Evolutionary conservation across 2,329 filamentous ascomycete genomes (phyloP), one percentile per base, ranked within the genome.

Genomic region (Aspergillus sojae): DNA sequence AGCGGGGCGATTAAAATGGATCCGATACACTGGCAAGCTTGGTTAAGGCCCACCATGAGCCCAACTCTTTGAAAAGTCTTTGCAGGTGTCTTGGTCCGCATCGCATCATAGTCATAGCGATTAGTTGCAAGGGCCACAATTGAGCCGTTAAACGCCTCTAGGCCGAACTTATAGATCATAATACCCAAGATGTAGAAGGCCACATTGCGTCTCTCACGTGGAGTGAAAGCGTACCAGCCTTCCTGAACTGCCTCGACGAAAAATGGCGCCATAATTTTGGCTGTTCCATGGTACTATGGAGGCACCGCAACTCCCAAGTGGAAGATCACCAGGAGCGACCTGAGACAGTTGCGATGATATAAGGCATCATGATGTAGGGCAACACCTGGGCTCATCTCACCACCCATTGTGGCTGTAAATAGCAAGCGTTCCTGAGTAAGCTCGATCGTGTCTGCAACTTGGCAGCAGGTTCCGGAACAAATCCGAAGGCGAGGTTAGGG

Each of bases 1-100:
- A 67, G 45, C 10, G 65, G 65, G 30, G 65, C 63, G 28, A 67
- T 65, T 34, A 67, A 43, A n/a, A 65, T 67, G 19, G 65, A 65
- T 12, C 65, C 65, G 45, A 67, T 61, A 46, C 65, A 65, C 41
- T 67, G 65, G 48, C 61, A 65, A 19, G 63, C 63, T 41, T 65
- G 65, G 28, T 67, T 67, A 1, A 67, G 60, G 39, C 65, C 63
- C 19, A 63, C 63, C 65, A 67, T 63, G 9, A 67, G 61, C n/a
- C 65, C 65, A 32, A 67, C 65, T n/a, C 65, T 46, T 43, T 67
- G 61, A 21, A 67, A 67, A 5, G 65, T 67, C 58, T 67, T 67
- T 16, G 65, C 59, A 1, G 55, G 28, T 6, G 61, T 65, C 16
- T 57, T 23, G 32, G 59, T 55, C 26, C 57, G 19, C 43, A 61